Base-by-base conservation (phyloP, 1,284 basidiomycete species). In the Fomitopsis pinicola region DNA sequence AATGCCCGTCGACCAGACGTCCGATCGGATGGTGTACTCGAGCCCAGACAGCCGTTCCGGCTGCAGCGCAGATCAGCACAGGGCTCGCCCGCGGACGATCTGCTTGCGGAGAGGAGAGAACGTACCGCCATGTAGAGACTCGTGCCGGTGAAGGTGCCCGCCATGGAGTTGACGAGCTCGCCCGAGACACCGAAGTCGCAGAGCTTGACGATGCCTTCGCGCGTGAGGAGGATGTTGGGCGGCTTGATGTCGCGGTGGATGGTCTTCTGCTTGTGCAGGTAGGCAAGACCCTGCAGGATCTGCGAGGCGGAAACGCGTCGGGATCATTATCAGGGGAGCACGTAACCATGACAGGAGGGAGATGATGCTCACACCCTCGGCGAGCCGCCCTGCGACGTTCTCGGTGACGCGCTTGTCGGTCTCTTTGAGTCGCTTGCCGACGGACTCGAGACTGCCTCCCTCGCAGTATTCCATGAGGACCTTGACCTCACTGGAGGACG, bases 241-340 rank as follows among this genome's bases (percentile, higher is more conserved):
- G 97, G 97, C 72, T 98, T 99, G 79, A 99, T 98, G 75, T 98
- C 96, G 62, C 97, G 84, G 75, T 99, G 97, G 67, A 99, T 97
- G 60, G 96, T 97, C 73, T 87, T 90, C 73, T 88, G 87, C 59
- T 88, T 84, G 76, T 99, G 95, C 42, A 99, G 84, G 76, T 99
- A 98, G 38, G 88, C 87, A 48, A 99, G 85, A 8, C 97, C 97
- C 74, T 92, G 88, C 45, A 99, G 77, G 57, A 98, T 84, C 89
- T 95, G 72, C 54, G 35, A 40, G 38, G 15, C 12, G 44, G 35
- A 40, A 38, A 30, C 14, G 48, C 48, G 28, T 50, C 48, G 48
- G 48, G 4, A 38, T 33, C 57, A 40, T 54, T 40, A 50, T 46
- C 48, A 53, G 45, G 22, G 30, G 36, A 54, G 36, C 52, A 54